A percentile compares a stretch with the other conserved stretches of the same genome.
Conservation (phyloP, 495 filamentous ascomycete genomes). For the Penicillium coffeae region DNA sequence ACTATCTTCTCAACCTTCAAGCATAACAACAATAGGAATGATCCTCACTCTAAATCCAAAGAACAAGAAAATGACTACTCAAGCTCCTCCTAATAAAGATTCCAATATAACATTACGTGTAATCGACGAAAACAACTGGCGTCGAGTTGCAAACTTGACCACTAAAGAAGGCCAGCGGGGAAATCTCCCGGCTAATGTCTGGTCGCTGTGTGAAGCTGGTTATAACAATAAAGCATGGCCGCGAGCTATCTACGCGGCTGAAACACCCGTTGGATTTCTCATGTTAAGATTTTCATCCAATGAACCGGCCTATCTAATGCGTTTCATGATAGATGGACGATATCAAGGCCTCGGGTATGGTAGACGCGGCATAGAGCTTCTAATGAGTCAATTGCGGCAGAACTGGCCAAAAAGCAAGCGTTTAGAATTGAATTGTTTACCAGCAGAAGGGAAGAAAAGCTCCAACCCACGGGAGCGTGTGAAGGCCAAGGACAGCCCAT, state of each 20-base stretch:
- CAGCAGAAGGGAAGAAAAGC: background rate
- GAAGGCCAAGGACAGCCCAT: background rate
- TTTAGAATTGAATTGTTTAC: background rate
- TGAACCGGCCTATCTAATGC: background rate
- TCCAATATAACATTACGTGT: background rate
- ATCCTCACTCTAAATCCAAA: no score
- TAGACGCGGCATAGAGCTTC: background rate
- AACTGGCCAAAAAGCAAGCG: background rate
- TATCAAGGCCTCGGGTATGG: background rate
- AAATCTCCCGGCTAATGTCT: background rate
- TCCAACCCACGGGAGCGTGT: background rate
- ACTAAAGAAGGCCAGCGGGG: background rate
- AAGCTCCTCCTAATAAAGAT: background rate
- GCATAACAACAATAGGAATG: no score
- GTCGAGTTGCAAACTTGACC: background rate
- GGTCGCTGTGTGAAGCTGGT: background rate
- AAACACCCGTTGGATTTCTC: background rate
- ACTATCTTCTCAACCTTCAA: no score
- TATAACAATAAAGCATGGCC: background rate
- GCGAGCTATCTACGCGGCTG: background rate
- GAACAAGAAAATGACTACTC: no score
- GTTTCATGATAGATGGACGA: background rate
- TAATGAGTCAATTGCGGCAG: background rate
- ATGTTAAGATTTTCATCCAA: background rate
- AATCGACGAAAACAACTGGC: conserved; percentile 1